Conservation (phyloP, 305 asterid species). For the Fraxinus floribunda region DNA sequence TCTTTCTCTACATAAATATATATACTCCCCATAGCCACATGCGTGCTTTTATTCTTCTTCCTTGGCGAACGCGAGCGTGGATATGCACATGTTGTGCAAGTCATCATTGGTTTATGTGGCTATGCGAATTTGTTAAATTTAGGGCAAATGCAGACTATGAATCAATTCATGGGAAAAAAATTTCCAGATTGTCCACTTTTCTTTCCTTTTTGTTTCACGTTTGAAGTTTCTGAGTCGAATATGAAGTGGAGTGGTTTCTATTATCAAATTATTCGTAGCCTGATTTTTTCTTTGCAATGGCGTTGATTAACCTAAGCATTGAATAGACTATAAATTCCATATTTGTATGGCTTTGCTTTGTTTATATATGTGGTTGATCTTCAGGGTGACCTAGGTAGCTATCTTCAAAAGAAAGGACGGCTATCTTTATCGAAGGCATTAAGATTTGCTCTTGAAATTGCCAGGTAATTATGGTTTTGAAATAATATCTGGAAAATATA, state of each 20-base stretch:
- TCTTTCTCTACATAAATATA: conserved; percentile 25
- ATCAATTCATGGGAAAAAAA: not conserved
- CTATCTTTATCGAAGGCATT: conserved; percentile 79
- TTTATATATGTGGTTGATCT: conserved; percentile 24
- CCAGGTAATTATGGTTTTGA: conserved; percentile 55
- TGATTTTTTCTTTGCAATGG: not conserved
- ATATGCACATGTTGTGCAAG: not conserved
- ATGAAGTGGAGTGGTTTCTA: conserved; percentile 12
- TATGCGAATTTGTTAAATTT: not conserved
- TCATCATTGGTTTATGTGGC: not conserved
- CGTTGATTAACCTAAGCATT: not conserved
- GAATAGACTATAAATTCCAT: not conserved
- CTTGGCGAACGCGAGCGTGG: not conserved
- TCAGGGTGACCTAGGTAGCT: conserved; percentile 79
- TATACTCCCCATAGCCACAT: not conserved
- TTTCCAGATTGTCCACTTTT: not conserved
- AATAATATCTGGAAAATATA: conserved; percentile 6
- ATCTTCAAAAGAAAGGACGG: conserved; percentile 90
- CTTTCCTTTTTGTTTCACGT: not conserved
- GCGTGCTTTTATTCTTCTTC: not conserved
- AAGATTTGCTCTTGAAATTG: conserved; percentile 85
- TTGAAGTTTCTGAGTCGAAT: not conserved
- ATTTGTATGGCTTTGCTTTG: not conserved
- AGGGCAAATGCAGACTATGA: not conserved
- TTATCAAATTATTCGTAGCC: not conserved